Evolutionary conservation across 257 asterid species (phyloP).

Genomic region (Eucommia ulmoides): DNA sequence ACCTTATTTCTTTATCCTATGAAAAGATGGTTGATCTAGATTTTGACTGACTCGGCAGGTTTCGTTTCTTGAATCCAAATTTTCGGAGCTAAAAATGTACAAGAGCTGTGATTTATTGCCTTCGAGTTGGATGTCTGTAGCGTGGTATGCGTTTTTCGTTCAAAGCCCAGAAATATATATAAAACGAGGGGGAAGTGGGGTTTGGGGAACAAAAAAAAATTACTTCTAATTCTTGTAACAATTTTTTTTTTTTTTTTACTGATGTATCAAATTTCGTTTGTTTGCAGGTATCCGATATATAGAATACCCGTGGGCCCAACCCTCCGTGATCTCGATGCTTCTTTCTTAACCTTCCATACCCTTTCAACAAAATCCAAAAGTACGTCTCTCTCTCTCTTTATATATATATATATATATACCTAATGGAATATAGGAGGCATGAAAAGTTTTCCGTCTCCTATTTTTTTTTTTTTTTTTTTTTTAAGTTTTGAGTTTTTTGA

Average conservation of each 20-base stretch:
- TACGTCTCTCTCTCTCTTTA: constrained; percentile 18
- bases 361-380: constrained; percentile 54
- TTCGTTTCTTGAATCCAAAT: constrained; percentile 37
- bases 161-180: too few relatives aligned
- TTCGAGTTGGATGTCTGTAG: constrained; percentile 78
- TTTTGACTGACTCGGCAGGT: constrained; percentile 29
- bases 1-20: constrained; percentile 9
- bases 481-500: too few relatives aligned
- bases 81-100: constrained; percentile 47
- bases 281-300: constrained; percentile 66
- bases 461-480: too few relatives aligned
- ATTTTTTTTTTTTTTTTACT: too few relatives aligned
- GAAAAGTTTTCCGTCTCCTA: too few relatives aligned
- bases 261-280: constrained; percentile 3
- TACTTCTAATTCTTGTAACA: too few relatives aligned
- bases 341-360: constrained; percentile 27
- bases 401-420: too few relatives aligned
- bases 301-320: constrained; percentile 44
- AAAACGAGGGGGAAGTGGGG: too few relatives aligned
- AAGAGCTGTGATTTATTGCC: constrained; percentile 81
- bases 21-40: constrained; percentile 11
- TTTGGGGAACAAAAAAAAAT: too few relatives aligned
- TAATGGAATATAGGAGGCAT: too few relatives aligned
- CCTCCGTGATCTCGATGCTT: constrained; percentile 39
- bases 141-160: constrained; percentile 45